Evolutionary conservation across 306 rosid genomes (phyloP).

Genomic region (Cotoneaster glaucophyllus): DNA sequence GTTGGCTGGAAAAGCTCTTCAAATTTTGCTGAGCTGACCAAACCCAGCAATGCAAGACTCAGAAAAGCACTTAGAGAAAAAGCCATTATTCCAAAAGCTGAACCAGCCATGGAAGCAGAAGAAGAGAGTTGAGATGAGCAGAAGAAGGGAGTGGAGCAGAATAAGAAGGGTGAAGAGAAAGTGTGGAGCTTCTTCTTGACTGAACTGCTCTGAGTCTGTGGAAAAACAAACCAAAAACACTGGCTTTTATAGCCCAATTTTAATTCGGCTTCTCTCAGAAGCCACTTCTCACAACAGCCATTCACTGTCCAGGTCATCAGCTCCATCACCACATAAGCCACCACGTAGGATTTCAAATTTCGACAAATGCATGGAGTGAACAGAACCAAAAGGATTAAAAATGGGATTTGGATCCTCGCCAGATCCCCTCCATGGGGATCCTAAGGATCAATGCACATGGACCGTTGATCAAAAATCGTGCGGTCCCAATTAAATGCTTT

Average conservation of each 20-base stretch:
- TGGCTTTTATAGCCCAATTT: slow-evolving; percentile 36
- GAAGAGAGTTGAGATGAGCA: neutral
- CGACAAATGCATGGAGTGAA: neutral
- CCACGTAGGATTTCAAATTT: slow-evolving; percentile 43
- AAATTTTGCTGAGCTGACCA: slow-evolving; percentile 53
- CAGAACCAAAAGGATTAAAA: slow-evolving; percentile 1
- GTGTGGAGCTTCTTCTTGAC: slow-evolving; percentile 8
- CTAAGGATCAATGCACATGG: no score
- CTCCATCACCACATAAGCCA: slow-evolving; percentile 21
- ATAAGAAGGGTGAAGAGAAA: neutral
- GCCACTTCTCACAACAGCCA: slow-evolving; percentile 9
- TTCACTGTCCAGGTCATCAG: slow-evolving; percentile 29
- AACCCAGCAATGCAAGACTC: slow-evolving; percentile 36
- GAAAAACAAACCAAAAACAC: neutral
- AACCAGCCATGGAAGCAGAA: slow-evolving; percentile 4
- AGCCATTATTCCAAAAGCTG: slow-evolving; percentile 4
- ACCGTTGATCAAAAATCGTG: no score
- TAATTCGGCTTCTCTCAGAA: slow-evolving; percentile 34
- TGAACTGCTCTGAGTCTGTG: slow-evolving; percentile 14
- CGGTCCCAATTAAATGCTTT: no score
- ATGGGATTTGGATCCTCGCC: no score
- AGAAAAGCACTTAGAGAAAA: slow-evolving; percentile 22
- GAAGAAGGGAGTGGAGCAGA: neutral
- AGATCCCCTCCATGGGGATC: no score
- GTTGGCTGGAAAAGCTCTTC: slow-evolving; percentile 76